These are phyloP conservation scores for Coniochaeta pulveracea DNA, from an alignment of 2,329 filamentous ascomycete species.

Conservation along the genomic window DNA sequence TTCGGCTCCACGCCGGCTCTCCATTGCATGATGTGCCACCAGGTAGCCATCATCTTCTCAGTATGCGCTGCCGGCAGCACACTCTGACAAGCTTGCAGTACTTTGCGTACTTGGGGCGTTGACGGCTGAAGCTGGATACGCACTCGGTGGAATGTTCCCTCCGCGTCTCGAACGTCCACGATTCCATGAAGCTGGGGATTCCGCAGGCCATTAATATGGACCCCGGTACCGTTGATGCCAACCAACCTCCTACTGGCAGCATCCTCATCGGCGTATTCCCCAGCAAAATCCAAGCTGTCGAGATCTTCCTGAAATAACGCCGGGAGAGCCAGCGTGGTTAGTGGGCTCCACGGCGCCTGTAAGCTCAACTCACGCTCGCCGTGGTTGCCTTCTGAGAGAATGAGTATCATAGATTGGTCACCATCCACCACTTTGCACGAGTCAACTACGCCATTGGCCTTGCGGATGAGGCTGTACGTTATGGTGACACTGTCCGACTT, in stretches of 20 bases:
- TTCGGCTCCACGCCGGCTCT: constrained; percentile 26
- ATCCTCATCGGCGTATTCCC: constrained; percentile 41
- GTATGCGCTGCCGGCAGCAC: constrained; percentile 47
- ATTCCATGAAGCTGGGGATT: constrained; percentile 48
- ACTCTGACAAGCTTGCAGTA: constrained; percentile 52
- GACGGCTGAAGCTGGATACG: constrained; percentile 56
- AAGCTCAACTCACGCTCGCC: constrained; percentile 57
- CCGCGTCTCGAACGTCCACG: constrained; percentile 55
- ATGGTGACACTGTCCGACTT: constrained; percentile 22
- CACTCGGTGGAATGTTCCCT: constrained; percentile 52
- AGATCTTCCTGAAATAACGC: constrained; percentile 47
- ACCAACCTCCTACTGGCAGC: constrained; percentile 30
- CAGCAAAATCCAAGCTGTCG: constrained; percentile 45
- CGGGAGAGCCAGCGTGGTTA: constrained; percentile 56
- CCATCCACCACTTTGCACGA: constrained; percentile 62
- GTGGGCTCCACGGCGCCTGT: constrained; percentile 64
- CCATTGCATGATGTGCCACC: constrained; percentile 69
- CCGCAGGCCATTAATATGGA: constrained; percentile 40
- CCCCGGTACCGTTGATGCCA: constrained; percentile 32
- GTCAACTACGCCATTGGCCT: constrained; percentile 58
- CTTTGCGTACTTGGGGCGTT: constrained; percentile 47
- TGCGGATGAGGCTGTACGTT: constrained; percentile 36
- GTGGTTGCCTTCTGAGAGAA: constrained; percentile 53
- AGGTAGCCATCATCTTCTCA: constrained; percentile 53
- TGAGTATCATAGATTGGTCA: constrained; percentile 54